Evolutionary conservation across 2,329 filamentous ascomycete species (phyloP).

Genomic region (Cryphonectria radicalis): DNA sequence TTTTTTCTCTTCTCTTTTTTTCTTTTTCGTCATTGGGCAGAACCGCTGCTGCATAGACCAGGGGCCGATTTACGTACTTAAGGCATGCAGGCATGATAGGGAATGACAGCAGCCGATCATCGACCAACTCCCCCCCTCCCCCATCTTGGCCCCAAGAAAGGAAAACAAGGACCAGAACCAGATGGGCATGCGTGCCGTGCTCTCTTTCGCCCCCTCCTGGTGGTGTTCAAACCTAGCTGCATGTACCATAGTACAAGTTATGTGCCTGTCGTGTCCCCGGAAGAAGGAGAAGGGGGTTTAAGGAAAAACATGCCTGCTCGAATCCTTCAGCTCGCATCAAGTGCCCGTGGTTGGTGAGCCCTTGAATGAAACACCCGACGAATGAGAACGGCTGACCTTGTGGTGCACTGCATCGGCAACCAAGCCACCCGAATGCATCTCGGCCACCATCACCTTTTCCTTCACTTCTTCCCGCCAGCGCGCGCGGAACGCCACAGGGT

Average conservation of each 20-base stretch:
- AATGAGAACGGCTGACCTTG: background rate
- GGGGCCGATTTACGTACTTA: background rate
- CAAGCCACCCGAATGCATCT: background rate
- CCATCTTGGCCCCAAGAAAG: background rate
- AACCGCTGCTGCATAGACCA: background rate
- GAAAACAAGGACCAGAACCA: background rate
- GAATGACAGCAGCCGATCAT: background rate
- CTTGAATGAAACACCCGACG: conserved; percentile 1
- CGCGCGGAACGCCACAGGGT: background rate
- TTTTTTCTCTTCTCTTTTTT: too few relatives aligned
- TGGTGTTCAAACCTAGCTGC: background rate
- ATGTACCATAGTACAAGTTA: background rate
- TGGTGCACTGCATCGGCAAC: background rate
- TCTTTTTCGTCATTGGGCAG: background rate
- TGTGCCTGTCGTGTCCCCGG: background rate
- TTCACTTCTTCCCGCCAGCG: background rate
- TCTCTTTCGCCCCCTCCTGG: background rate
- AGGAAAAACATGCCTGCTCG: background rate
- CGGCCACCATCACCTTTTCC: background rate
- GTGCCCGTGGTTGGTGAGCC: conserved; percentile 3
- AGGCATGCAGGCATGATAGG: background rate
- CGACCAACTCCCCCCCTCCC: background rate
- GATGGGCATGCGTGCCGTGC: background rate
- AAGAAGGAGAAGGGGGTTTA: background rate
- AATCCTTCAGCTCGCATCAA: background rate